Conservation (phyloP, 345 rosid species). For the Salix purpurea region DNA sequence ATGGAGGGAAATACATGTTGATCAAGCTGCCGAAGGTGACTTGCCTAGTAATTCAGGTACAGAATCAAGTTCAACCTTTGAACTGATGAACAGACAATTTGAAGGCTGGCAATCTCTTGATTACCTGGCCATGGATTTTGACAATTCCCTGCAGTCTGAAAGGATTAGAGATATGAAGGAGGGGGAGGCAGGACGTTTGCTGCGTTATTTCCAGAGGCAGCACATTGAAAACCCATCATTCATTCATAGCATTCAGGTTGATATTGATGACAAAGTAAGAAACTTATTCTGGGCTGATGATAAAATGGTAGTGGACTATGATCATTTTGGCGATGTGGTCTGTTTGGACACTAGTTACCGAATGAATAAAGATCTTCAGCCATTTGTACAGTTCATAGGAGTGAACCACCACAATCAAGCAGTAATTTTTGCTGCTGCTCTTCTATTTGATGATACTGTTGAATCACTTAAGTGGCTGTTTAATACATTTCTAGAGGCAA, state of each 20-base stretch:
- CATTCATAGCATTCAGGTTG: constrained; percentile 28
- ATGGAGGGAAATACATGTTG: constrained; percentile 21
- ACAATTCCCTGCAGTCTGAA: constrained; percentile 25
- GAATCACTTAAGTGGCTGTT: constrained; percentile 35
- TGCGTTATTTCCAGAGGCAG: constrained; percentile 35
- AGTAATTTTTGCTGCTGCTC: constrained; percentile 32
- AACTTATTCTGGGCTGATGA: constrained; percentile 43
- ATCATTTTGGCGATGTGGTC: constrained; percentile 34
- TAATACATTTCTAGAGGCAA: constrained; percentile 26
- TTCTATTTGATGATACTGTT: constrained; percentile 34
- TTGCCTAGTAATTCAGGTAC: constrained; percentile 7
- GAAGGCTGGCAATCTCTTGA: constrained; percentile 26
- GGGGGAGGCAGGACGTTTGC: constrained; percentile 34
- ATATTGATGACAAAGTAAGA: constrained; percentile 32
- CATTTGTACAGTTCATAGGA: constrained; percentile 34
- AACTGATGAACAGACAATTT: constrained; percentile 5
- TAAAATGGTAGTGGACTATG: constrained; percentile 28
- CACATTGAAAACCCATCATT: constrained; percentile 28
- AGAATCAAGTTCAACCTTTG: constrained; percentile 8
- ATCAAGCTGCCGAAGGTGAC: constrained; percentile 19
- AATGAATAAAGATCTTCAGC: constrained; percentile 27
- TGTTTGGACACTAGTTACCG: constrained; percentile 33
- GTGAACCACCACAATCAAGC: constrained; percentile 37
- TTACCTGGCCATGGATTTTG: constrained; percentile 16
- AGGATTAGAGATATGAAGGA: constrained; percentile 26